These are phyloP conservation scores for Cladosporium sphaerospermum DNA, from an alignment of 2,329 filamentous ascomycete genomes.

Conservation along the genomic window DNA sequence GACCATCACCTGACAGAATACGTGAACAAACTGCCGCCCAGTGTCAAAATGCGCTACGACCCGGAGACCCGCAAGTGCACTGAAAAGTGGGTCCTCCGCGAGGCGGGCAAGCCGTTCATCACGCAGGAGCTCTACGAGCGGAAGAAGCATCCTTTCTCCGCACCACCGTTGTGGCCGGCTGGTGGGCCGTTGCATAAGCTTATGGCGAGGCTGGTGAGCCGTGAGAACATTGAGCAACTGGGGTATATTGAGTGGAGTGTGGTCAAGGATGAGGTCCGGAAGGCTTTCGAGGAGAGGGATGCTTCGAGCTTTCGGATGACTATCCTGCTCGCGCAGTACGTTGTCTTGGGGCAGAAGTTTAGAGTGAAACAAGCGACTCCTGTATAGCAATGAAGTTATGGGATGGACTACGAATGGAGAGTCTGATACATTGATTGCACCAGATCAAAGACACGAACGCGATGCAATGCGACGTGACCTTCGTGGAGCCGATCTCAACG, in stretches of 20 bases:
- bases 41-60: slow-evolving; percentile 22
- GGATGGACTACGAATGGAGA: too few relatives aligned
- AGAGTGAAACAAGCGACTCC: background rate
- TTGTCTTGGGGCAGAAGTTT: background rate
- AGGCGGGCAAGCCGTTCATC: slow-evolving; percentile 23
- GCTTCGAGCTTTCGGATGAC: background rate
- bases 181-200: slow-evolving; percentile 18
- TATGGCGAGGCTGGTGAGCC: slow-evolving; percentile 17
- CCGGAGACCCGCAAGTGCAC: background rate
- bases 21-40: slow-evolving; percentile 26
- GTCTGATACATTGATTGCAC: too few relatives aligned
- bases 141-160: slow-evolving; percentile 22
- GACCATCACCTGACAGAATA: slow-evolving; percentile 31
- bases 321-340: background rate
- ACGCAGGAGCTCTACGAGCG: slow-evolving; percentile 22
- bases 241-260: slow-evolving; percentile 25
- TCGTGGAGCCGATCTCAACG: too few relatives aligned
- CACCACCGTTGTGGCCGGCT: slow-evolving; percentile 17
- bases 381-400: too few relatives aligned
- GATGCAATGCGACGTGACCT: too few relatives aligned
- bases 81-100: slow-evolving; percentile 24
- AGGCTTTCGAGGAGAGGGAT: background rate
- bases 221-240: slow-evolving; percentile 22
- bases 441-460: too few relatives aligned
- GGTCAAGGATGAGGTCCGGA: background rate